Percentiles rank a stretch among this genome's conserved stretches.
Evolutionary conservation across 495 filamentous ascomycete genomes (phyloP).

Genomic region (Aspergillus coremiiformis): DNA sequence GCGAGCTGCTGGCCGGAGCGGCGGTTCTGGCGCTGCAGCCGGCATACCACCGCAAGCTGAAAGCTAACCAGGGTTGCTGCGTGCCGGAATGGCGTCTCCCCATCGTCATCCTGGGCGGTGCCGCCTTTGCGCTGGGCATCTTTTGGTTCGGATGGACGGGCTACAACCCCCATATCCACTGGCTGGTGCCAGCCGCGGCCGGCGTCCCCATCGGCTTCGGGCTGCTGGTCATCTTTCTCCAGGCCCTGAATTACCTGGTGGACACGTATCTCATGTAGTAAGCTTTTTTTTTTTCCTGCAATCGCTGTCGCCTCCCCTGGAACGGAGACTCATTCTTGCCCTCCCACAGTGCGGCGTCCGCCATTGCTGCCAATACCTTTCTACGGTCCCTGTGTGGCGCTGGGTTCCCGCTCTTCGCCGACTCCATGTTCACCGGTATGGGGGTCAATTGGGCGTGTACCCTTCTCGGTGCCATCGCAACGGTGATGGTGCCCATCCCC

Average conservation of each 20-base stretch:
- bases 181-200: slow-evolving; percentile 73
- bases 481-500: slow-evolving; percentile 63
- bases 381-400: slow-evolving; percentile 69
- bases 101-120: slow-evolving; percentile 68
- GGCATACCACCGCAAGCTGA: slow-evolving; percentile 54
- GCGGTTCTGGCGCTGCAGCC: slow-evolving; percentile 61
- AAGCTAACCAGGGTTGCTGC: slow-evolving; percentile 64
- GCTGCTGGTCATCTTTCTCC: slow-evolving; percentile 73
- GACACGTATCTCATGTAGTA: slow-evolving; percentile 84
- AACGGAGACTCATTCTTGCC: slow-evolving; percentile 4
- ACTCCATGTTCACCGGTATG: slow-evolving; percentile 67
- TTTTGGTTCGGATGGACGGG: slow-evolving; percentile 85
- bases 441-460: slow-evolving; percentile 71
- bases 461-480: slow-evolving; percentile 64
- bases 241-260: slow-evolving; percentile 76
- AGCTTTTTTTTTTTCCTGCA: slow-evolving; percentile 32
- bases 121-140: slow-evolving; percentile 63
- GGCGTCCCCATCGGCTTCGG: slow-evolving; percentile 56
- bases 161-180: slow-evolving; percentile 60
- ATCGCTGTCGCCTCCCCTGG: no score
- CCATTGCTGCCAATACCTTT: slow-evolving; percentile 79
- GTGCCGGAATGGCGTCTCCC: slow-evolving; percentile 84
- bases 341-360: slow-evolving; percentile 57
- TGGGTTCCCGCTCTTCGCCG: slow-evolving; percentile 71
- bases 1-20: slow-evolving; percentile 59